phyloP scores from a whole-genome alignment of 2,329 filamentous ascomycete species.

The Verticillium isaacii region DNA sequence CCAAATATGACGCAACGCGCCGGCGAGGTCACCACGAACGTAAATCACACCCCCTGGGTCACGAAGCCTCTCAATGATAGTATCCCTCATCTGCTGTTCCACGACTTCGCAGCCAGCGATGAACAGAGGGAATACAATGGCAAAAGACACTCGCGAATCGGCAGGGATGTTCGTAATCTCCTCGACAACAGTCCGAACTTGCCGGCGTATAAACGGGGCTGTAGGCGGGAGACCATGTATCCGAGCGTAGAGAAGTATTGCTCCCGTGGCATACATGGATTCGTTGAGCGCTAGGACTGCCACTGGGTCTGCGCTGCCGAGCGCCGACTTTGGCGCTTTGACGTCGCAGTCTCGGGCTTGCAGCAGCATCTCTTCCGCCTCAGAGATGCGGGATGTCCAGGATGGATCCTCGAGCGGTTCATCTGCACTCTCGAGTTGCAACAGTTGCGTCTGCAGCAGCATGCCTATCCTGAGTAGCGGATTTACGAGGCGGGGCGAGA shows the following conservation, averaged over 20 bases:
- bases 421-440: neutral
- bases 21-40: conserved; percentile 10
- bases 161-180: conserved; percentile 8
- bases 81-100: conserved; percentile 7
- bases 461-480: conserved; percentile 10
- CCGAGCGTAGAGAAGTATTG: conserved; percentile 10
- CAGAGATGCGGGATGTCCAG: conserved; percentile 3
- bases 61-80: conserved; percentile 6
- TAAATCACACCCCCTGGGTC: conserved; percentile 6
- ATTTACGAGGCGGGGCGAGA: conserved; percentile 12
- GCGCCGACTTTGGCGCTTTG: neutral
- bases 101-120: conserved; percentile 12
- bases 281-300: conserved; percentile 10
- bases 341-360: conserved; percentile 9
- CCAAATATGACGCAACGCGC: conserved; percentile 11
- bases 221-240: conserved; percentile 9
- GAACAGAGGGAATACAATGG: conserved; percentile 11
- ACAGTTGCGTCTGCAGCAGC: conserved; percentile 9
- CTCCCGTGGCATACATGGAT: conserved; percentile 11
- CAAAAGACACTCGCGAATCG: conserved; percentile 9
- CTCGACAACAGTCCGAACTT: conserved; percentile 5
- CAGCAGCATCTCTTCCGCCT: conserved; percentile 9
- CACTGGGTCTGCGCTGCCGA: conserved; percentile 7
- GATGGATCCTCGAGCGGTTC: neutral
- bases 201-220: conserved; percentile 9